A percentile compares a stretch with the other conserved stretches of the same genome.
Conservation (phyloP, 2,329 filamentous ascomycete genomes). For the Pseudogymnoascus sp. region DNA sequence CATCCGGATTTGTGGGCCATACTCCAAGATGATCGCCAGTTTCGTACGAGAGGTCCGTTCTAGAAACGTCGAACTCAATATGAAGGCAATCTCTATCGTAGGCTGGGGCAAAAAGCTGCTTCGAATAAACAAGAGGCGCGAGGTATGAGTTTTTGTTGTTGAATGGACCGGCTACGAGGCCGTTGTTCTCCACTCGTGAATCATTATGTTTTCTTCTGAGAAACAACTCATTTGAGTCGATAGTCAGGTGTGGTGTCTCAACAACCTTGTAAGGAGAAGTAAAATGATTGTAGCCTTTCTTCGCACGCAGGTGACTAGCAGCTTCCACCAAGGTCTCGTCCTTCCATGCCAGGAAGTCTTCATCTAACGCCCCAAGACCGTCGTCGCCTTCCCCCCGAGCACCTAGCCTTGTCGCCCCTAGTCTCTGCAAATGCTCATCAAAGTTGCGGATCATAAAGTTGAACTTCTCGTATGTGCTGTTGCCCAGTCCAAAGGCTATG, state of each 20-base stretch:
- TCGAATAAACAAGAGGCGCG: slow-evolving; percentile 13
- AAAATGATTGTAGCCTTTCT: background rate
- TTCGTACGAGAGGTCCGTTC: slow-evolving; percentile 26
- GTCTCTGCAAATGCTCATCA: slow-evolving; percentile 16
- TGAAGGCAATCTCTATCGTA: slow-evolving; percentile 28
- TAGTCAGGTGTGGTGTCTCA: background rate
- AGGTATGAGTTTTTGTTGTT: slow-evolving; percentile 12
- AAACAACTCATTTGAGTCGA: background rate
- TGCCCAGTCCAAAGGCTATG: slow-evolving; percentile 32
- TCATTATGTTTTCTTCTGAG: too few relatives aligned
- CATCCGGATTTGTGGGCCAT: slow-evolving; percentile 32
- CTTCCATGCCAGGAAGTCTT: slow-evolving; percentile 32
- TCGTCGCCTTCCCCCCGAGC: slow-evolving; percentile 28
- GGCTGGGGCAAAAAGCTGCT: slow-evolving; percentile 20
- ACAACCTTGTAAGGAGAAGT: background rate
- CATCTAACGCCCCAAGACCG: slow-evolving; percentile 21
- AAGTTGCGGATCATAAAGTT: slow-evolving; percentile 30
- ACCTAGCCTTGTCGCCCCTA: slow-evolving; percentile 25
- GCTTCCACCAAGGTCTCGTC: slow-evolving; percentile 22
- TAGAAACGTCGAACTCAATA: slow-evolving; percentile 31
- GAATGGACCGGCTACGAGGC: background rate
- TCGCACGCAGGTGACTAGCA: background rate
- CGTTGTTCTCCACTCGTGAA: background rate
- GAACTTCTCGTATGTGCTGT: slow-evolving; percentile 32
- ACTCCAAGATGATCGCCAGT: slow-evolving; percentile 35